Base-by-base conservation (phyloP, 2,329 filamentous ascomycete genomes). In the Atkinsonella texensis region DNA sequence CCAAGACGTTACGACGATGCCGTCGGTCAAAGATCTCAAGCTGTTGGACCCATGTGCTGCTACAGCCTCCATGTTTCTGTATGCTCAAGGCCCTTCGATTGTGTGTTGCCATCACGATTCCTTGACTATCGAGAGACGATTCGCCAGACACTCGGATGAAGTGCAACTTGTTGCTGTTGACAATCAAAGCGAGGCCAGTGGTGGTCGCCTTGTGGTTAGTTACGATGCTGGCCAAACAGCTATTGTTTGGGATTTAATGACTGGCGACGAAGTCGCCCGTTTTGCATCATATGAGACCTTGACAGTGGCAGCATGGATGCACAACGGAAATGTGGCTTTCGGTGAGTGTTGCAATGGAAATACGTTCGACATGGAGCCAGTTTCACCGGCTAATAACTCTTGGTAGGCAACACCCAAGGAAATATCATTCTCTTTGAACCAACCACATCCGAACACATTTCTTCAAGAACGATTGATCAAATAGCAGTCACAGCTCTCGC, bases 171-270 rank as follows among this genome's bases (percentile, higher is more conserved):
- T 98, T 51, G 84, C 85, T 1, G 89, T 94, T 50, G 93, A 98
- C 66, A 97, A 90, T 63, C 82, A 87, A 52, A 96, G 90, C 66
- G 90, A 96, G 59, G 74, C 82, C 54, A 90, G 90, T 3, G 84
- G 85, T 1, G 93, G 91, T 31, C 78, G 90, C 56, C 71, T 95
- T 54, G 89, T 95, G 2, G 88, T 95, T 55, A 97, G 89, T 70
- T 96, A 95, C 62, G 93, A 98, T 73, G 80, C 80, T 17, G 85
- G 88, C 39, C 87, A 91, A 67, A 95, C 88, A 1, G 89, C 90
- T 4, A 95, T 97, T 63, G 88, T 97, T 8, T 98, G 93, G 93
- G 91, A 98, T 69, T 76, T 96, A 54, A 82, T 94, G 71, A 94
- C 89, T 0, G 93, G 93, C 47, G 83, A 89, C 54, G 89, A 96